Base-by-base conservation (phyloP, 768 basidiomycete genomes). In the Tylopilus plumbeoviolaceoides region DNA sequence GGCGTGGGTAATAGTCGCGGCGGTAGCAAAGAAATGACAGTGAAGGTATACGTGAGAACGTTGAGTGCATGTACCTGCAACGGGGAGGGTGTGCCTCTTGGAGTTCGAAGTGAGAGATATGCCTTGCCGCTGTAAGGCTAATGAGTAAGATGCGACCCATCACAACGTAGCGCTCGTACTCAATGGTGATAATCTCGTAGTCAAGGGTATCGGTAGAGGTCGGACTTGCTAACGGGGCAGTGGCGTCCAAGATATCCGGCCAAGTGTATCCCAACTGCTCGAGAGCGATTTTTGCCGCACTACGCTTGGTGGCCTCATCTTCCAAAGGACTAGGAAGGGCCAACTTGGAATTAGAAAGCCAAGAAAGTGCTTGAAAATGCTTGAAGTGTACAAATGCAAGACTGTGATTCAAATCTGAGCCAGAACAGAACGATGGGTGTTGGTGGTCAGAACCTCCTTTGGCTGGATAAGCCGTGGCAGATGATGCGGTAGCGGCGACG, bases 1-100 rank as follows among this genome's bases (percentile, higher is more conserved):
- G 59, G 61, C 38, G 63, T 35, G 52, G 62, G 49, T 59, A 25
- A 17, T 30, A 51, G 45, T 80, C 66, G 35, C 80, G 71, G 36
- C 80, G 71, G 33, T 74, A 73, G 67, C 78, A 83, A 31, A 33
- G 81, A 77, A 6, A 89, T 75, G 15, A 88, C 77, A 50, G 79
- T 75, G 41, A 89, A 71, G 20, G 68, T 70, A 60, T 66, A 66
- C 1, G 68, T 71, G 20, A 70, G 63, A 42, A 70, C 48, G 38
- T 61, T 58, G 44, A 70, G 59, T 4, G 87, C 85, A 62, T 87
- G 86, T 12, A 70, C 58, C 63, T 90, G 88, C 39, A 73, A 62
- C n/a, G 78, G 69, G 28, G 81, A 84, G 2, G 87, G 85, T 43
- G 62, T 65, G 30, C 68, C 75, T 36, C 68, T 66, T 20, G 77